Percentiles rank a stretch among this genome's conserved stretches.
Conservation (phyloP, 2,329 filamentous ascomycete species). For the Clarireedia sp. region DNA sequence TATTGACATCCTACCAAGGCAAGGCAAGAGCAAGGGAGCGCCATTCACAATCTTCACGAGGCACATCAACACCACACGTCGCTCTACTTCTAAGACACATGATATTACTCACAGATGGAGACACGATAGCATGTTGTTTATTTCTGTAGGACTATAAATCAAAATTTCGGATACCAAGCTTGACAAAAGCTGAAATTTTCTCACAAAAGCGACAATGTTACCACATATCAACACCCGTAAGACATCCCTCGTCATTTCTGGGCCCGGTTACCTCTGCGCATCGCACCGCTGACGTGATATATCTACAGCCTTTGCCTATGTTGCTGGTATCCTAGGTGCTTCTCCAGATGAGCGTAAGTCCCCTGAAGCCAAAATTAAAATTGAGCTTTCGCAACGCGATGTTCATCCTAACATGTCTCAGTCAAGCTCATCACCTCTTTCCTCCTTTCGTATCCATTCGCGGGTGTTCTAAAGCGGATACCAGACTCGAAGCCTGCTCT, state of each 20-base stretch:
- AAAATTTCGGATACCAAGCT: too few species aligned
- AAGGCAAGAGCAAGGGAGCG: neutral
- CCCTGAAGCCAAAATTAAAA: neutral
- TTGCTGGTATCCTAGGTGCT: constrained; percentile 48
- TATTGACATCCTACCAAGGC: too few species aligned
- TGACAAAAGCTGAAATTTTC: too few species aligned
- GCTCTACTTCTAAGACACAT: neutral
- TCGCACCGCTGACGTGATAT: constrained; percentile 19
- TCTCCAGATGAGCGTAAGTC: constrained; percentile 55
- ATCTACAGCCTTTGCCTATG: constrained; percentile 51
- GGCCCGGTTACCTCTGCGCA: neutral
- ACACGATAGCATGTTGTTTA: constrained; percentile 9
- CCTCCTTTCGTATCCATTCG: constrained; percentile 84
- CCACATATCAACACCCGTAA: constrained; percentile 56
- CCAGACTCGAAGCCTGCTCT: constrained; percentile 74
- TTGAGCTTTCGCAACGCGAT: too few species aligned
- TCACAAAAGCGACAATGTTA: constrained; percentile 39
- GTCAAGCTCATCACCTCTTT: constrained; percentile 92
- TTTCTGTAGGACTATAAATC: too few species aligned
- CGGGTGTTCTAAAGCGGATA: constrained; percentile 79
- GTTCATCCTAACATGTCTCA: constrained; percentile 32
- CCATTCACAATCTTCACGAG: neutral
- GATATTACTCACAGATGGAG: constrained; percentile 18
- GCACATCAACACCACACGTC: neutral
- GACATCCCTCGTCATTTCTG: constrained; percentile 17